Base-by-base conservation (phyloP, 208 protist species). In the Crithidia thermophila region DNA sequence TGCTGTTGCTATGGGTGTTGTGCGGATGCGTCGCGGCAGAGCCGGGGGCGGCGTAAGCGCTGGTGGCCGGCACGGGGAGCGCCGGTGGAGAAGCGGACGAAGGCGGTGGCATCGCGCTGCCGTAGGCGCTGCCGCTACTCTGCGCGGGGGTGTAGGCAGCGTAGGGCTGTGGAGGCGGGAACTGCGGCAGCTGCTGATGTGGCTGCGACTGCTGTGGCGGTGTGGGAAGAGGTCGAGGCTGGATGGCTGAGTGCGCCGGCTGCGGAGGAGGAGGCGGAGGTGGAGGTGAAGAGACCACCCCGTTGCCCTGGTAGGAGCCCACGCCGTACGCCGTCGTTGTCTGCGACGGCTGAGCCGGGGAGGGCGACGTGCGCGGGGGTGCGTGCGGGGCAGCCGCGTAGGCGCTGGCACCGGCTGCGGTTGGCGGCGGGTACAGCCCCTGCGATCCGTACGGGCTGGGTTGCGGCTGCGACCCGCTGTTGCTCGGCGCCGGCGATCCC, bases 71-170 rank as follows among this genome's bases (percentile, higher is more conserved):
- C 53, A n/a, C 21, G 27, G 53, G 69, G 7, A 34, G 37, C 6
- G 71, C 67, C 23, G 51, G 63, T 50, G 43, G 20, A 10, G 28
- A 18, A 4, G 53, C 36, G 36, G 31, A 49, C 25, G 27, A 9
- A 25, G 43, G 37, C 34, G 59, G 71, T 56, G 40, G 50, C 46
- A 23, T 50, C 36, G 1, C 34, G 20, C 57, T 46, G 36, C 37
- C 30, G 51, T 59, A 58, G 4, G 16, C 47, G 30, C 13, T 5
- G 46, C 28, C 30, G 36, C 20, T 47, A 23, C 18, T 40, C 50
- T 52, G 57, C 33, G 23, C n/a, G 21, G 72, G 25, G 8, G 72
- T 28, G 13, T 61, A 67, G 16, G 66, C 16, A 11, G 23, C 37
- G 36, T 67, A 47, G 6, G 25, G 30, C 31, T 53, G 16, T 40